A percentile compares a stretch with the other conserved stretches of the same genome.
phyloP scores from a whole-genome alignment of 345 rosid species.

The Camelina laxa region DNA sequence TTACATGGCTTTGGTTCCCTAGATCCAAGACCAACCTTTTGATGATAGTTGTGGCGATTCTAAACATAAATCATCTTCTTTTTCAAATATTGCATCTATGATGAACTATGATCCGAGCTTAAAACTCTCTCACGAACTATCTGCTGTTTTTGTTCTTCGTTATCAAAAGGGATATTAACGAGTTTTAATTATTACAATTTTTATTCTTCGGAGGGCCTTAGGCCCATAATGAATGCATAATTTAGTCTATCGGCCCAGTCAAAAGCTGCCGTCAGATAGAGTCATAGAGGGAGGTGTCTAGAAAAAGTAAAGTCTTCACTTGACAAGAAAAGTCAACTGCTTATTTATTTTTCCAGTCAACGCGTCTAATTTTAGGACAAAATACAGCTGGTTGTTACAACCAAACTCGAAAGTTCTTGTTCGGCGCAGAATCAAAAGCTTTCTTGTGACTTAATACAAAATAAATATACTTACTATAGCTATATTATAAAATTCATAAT shows the following conservation, averaged over 20 bases:
- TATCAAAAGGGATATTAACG: too few relatives aligned
- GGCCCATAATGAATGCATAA: neutral
- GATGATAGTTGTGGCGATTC: too few relatives aligned
- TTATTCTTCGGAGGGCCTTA: neutral
- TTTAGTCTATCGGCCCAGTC: neutral
- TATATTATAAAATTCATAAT: slow-evolving; percentile 18
- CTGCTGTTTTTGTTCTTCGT: too few relatives aligned
- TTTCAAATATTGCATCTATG: too few relatives aligned
- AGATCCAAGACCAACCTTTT: too few relatives aligned
- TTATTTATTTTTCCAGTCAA: slow-evolving; percentile 12
- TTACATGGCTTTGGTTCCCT: too few relatives aligned
- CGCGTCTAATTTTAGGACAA: slow-evolving; percentile 8
- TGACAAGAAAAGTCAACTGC: slow-evolving; percentile 26
- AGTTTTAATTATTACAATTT: too few relatives aligned
- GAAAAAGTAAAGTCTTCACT: slow-evolving; percentile 21
- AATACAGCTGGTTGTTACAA: slow-evolving; percentile 37
- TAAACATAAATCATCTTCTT: too few relatives aligned
- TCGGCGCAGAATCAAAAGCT: slow-evolving; percentile 12
- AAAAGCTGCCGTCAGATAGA: neutral
- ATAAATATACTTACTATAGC: neutral
- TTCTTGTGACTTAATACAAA: slow-evolving; percentile 22
- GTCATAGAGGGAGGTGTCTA: neutral
- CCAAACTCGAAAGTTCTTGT: slow-evolving; percentile 19
- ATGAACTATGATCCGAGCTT: too few relatives aligned
- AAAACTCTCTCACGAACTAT: too few relatives aligned